Evolutionary conservation across 1,284 basidiomycete species (phyloP), one percentile per base, ranked within the genome.

Genomic region (Rhodotorula glutinis): DNA sequence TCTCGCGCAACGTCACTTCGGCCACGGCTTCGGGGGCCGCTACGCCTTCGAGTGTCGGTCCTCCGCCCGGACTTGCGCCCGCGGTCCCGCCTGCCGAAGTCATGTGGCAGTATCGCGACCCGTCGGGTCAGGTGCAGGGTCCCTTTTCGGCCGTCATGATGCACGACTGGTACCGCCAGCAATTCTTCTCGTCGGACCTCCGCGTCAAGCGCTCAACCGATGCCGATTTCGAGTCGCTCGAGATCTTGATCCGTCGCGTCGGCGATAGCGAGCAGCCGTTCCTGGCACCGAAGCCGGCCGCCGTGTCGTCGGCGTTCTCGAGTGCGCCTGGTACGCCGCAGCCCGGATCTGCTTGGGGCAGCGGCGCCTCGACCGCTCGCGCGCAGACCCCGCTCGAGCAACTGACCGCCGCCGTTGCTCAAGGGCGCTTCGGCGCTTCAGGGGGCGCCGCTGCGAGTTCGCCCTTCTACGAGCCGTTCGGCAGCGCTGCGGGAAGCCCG

Each of bases 161-260:
- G 95, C 93, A 98, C 80, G 91, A 91, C 74, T 98, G 95, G 95
- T 90, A 88, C 78, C 87, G 91, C 63, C 90, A 89, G 76, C 88
- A 88, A 21, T 98, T 96, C 81, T 97, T 98, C 78, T 83, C 85
- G 17, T 38, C 51, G 43, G 72, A 73, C 65, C 63, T 73, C 2
- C 62, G 60, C 62, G 76, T 77, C 66, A 75, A 75, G 62, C 73
- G 74, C 8, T 62, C 75, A 11, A 75, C 76, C 40, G 79, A 79
- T 52, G 53, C 62, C 33, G 77, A 78, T 13, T 80, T 80, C 60
- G 76, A 76, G 53, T 75, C 79, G 21, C 76, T 81, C 23, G 78
- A 76, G 49, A 72, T 74, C 13, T 69, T 79, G 27, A 70, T 81
- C n/a, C 70, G 74, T 21, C 75, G 76, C 5, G 58, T 77, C 11